Evolutionary conservation across 2,329 filamentous ascomycete species (phyloP), one percentile per base, ranked within the genome.

Genomic region (Cladorrhinum sp.): DNA sequence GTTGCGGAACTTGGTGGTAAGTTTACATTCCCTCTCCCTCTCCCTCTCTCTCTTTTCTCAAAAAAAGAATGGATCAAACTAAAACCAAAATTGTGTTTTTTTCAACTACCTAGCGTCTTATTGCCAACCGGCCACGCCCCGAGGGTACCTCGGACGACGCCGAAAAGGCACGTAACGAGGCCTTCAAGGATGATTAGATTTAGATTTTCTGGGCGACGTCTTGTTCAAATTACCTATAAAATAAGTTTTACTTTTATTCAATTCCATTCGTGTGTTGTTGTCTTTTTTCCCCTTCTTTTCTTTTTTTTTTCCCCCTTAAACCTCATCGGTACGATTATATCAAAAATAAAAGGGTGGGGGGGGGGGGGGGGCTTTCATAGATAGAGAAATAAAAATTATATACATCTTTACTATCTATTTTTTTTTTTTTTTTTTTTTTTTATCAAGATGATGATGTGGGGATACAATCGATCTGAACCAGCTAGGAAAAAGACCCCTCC

Each of bases 1-100:
- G 61, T 79, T 98, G 70, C 83, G 95, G 60, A 99, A 99, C 72
- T 77, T 98, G 36, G 82, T 98, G 72, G 91, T 95, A 78, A 77
- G 88, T 83, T 39, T 48, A 1, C 16, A n/a, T n/a, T 3, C 9
- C 39, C 20, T 65, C 16, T 30, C n/a, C 16, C 20, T 28, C 10
- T 55, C 1, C 16, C 2, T n/a, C 28, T 3, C 18, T 23, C 12
- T n/a, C 48, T 18, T 2, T 1, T 9, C 2, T 39, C 9, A 16
- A 18, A 26, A 60, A 54, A 20, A 5, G 9, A 26, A 8, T 52
- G n/a, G n/a, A n/a, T n/a, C n/a, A n/a, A n/a, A n/a, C n/a, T n/a
- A n/a, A n/a, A n/a, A n/a, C n/a, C n/a, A n/a, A n/a, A n/a, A n/a
- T n/a, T n/a, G n/a, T n/a, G n/a, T n/a, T n/a, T n/a, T n/a, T n/a